phyloP scores from a whole-genome alignment of 2,329 filamentous ascomycete genomes.

The Venturia oleaginea region DNA sequence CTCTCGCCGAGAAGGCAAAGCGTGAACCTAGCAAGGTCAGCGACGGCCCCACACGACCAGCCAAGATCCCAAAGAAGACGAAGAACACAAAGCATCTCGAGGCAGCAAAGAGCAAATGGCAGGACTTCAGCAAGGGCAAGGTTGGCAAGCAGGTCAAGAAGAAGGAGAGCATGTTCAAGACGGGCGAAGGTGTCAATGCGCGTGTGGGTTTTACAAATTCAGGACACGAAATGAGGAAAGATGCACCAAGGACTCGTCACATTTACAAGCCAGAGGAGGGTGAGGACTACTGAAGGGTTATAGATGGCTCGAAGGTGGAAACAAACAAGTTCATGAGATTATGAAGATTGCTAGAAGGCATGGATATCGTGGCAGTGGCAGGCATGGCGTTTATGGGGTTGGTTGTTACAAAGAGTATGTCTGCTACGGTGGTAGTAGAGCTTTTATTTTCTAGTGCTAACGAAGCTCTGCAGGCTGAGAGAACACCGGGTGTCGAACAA shows the following conservation, averaged over 20 bases:
- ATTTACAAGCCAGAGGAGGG: constrained; percentile 67
- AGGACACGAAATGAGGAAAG: constrained; percentile 92
- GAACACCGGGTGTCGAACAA: not conserved
- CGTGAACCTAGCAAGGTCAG: constrained; percentile 55
- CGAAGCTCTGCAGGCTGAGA: not conserved
- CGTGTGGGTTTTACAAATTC: constrained; percentile 96
- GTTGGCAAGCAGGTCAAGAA: constrained; percentile 55
- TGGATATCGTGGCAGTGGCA: not conserved
- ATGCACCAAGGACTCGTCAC: constrained; percentile 70
- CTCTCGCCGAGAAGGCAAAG: constrained; percentile 53
- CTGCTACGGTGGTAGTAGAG: not conserved
- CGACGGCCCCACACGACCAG: constrained; percentile 49
- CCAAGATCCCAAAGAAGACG: constrained; percentile 64
- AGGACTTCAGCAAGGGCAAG: constrained; percentile 72
- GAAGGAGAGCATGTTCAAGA: constrained; percentile 97
- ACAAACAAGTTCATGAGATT: not conserved
- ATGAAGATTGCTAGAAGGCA: not conserved
- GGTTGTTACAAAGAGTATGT: not conserved
- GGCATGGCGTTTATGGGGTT: not conserved
- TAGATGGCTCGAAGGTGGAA: constrained; percentile 27
- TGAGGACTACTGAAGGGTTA: constrained; percentile 39
- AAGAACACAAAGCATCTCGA: constrained; percentile 91
- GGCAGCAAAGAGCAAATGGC: constrained; percentile 86
- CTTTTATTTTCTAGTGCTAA: not conserved
- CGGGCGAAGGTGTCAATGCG: constrained; percentile 74